Evolutionary conservation across 805 yeast species (phyloP).

Genomic region (Jamesozyma rosinii): DNA sequence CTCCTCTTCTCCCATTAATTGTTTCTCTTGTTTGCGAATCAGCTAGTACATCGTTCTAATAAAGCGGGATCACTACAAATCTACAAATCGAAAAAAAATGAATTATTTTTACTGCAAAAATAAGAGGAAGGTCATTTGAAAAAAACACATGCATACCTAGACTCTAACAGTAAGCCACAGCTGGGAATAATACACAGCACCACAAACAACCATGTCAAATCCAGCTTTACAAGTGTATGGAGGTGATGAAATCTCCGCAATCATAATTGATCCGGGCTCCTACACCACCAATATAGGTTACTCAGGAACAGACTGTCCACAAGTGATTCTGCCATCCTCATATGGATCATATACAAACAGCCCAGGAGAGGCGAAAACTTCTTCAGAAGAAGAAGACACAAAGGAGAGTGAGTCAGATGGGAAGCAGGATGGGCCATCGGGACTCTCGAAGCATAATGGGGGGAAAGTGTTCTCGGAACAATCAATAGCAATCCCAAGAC

Average conservation of each 20-base stretch:
- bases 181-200: no score
- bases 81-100: no score
- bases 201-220: constrained; percentile 21
- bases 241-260: constrained; percentile 77
- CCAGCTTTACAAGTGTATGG: constrained; percentile 46
- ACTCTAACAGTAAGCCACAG: no score
- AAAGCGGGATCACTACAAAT: no score
- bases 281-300: constrained; percentile 75
- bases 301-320: constrained; percentile 88
- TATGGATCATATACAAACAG: constrained; percentile 35
- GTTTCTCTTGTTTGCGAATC: no score
- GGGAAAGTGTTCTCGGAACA: constrained; percentile 32
- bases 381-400: background rate
- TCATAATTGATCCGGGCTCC: constrained; percentile 88
- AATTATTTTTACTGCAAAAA: no score
- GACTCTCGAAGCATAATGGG: constrained; percentile 12
- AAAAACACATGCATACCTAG: no score
- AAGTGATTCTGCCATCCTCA: constrained; percentile 61
- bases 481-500: constrained; percentile 43
- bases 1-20: no score
- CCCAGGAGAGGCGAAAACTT: background rate
- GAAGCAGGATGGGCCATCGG: constrained; percentile 4
- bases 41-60: no score
- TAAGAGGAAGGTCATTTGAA: no score
- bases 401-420: constrained; percentile 11